phyloP scores from a whole-genome alignment of 1,284 basidiomycete genomes.

The Fomitopsis pinicola region DNA sequence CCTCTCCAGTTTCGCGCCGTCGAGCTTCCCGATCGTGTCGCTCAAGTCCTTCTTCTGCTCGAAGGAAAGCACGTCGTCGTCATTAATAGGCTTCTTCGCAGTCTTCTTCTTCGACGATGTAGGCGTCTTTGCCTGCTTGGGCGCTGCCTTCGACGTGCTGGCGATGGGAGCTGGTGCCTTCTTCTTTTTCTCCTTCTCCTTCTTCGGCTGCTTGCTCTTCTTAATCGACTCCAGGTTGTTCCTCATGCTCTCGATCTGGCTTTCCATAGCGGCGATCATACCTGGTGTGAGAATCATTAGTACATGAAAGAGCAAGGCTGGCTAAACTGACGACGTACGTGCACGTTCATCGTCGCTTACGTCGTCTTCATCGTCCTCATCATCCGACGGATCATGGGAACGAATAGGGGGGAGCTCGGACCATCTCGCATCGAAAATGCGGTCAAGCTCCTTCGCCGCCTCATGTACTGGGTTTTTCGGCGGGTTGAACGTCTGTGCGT shows the following conservation, averaged over 20 bases:
- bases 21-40: conserved; percentile 82
- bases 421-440: conserved; percentile 92
- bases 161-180: conserved; percentile 40
- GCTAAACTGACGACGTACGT: conserved; percentile 37
- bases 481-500: conserved; percentile 93
- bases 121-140: conserved; percentile 40
- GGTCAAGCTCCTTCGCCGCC: conserved; percentile 78
- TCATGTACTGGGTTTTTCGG: conserved; percentile 82
- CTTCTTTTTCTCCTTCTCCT: conserved; percentile 60
- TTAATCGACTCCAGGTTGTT: conserved; percentile 61
- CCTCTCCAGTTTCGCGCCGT: conserved; percentile 73
- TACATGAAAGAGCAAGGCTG: background rate
- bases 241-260: conserved; percentile 69
- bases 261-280: conserved; percentile 67
- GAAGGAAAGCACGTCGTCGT: conserved; percentile 77
- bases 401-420: conserved; percentile 66
- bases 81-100: conserved; percentile 36
- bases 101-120: conserved; percentile 32
- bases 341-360: conserved; percentile 43
- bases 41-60: conserved; percentile 96
- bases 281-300: conserved; percentile 33
- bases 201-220: conserved; percentile 50
- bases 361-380: conserved; percentile 45
- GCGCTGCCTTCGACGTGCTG: conserved; percentile 54
- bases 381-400: conserved; percentile 34